These are phyloP conservation scores for Mycena citricolor DNA, from an alignment of 1,284 basidiomycete genomes.

Conservation along the genomic window DNA sequence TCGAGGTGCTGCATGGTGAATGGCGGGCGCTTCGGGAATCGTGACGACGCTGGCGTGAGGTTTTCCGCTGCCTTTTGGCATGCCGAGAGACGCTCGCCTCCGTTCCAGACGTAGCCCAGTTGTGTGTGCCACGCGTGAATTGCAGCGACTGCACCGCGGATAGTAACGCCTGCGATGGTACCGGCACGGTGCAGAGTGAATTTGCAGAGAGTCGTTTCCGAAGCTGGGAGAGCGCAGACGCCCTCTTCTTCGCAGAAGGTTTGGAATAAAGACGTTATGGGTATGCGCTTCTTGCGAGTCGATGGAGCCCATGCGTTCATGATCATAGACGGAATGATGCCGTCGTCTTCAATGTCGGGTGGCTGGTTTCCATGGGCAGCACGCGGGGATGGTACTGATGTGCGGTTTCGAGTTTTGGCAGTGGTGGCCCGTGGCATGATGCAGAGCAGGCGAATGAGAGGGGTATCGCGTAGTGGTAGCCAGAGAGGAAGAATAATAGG, in stretches of 20 bases:
- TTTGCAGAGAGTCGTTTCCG: conserved; percentile 1
- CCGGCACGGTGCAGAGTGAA: background rate
- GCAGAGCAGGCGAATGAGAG: too few species aligned
- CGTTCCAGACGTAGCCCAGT: conserved; percentile 28
- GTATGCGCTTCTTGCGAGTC: background rate
- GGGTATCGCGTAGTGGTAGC: too few species aligned
- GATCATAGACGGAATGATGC: too few species aligned
- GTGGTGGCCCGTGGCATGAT: too few species aligned
- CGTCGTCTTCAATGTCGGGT: too few species aligned
- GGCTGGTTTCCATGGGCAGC: too few species aligned
- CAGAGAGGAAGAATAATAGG: too few species aligned
- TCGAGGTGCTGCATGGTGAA: conserved; percentile 1
- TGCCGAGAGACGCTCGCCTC: conserved; percentile 22
- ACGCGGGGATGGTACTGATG: too few species aligned
- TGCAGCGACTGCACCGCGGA: background rate
- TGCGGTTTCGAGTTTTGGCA: too few species aligned
- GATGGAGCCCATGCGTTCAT: conserved; percentile 5
- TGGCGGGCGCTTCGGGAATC: background rate
- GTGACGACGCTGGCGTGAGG: background rate
- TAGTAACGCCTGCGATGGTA: background rate
- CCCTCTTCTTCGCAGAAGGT: background rate
- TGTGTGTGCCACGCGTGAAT: conserved; percentile 8
- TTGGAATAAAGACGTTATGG: background rate
- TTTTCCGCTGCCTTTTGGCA: conserved; percentile 13
- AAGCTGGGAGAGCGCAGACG: background rate